Base-by-base conservation (phyloP, 2,329 filamentous ascomycete species). In the Apiospora kogelbergensis region DNA sequence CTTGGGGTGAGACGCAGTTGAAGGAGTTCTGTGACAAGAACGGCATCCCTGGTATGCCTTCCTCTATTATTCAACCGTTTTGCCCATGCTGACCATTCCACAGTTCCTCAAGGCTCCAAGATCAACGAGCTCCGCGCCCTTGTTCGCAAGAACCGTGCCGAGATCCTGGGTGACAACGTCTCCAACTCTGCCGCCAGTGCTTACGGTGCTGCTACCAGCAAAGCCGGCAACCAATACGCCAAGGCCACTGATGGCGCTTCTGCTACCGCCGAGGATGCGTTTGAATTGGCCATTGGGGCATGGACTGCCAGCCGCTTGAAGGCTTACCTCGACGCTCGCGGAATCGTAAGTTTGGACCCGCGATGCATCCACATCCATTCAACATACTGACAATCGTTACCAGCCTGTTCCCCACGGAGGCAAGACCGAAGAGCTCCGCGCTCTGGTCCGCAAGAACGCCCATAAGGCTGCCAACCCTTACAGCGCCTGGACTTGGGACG, bases 1-100 rank as follows among this genome's bases (percentile, higher is more conserved):
- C 93, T 4, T 99, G 96, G 96, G 91, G 92, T 76, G 95, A 98
- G 77, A 88, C 87, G 48, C 86, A 97, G 80, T 87, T 99, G 79
- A 98, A 98, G 86, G 91, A 93, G 72, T 98, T 96, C 84, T 90
- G 90, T 68, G 95, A 98, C 84, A 93, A 95, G 86, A 96, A 98
- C 75, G 89, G 90, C 69, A 92, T 99, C 78, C 80, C 87, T 84
- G 93, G n/a, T n/a, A n/a, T n/a, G n/a, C n/a, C n/a, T n/a, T n/a
- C n/a, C n/a, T n/a, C n/a, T n/a, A n/a, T n/a, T n/a, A n/a, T n/a
- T n/a, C n/a, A n/a, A n/a, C n/a, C n/a, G n/a, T n/a, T n/a, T n/a
- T n/a, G n/a, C n/a, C n/a, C n/a, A n/a, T n/a, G n/a, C n/a, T n/a
- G n/a, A n/a, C n/a, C n/a, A n/a, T n/a, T n/a, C n/a, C n/a, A n/a